phyloP scores from a whole-genome alignment of 768 basidiomycete genomes.

The Phylloporus sp. region DNA sequence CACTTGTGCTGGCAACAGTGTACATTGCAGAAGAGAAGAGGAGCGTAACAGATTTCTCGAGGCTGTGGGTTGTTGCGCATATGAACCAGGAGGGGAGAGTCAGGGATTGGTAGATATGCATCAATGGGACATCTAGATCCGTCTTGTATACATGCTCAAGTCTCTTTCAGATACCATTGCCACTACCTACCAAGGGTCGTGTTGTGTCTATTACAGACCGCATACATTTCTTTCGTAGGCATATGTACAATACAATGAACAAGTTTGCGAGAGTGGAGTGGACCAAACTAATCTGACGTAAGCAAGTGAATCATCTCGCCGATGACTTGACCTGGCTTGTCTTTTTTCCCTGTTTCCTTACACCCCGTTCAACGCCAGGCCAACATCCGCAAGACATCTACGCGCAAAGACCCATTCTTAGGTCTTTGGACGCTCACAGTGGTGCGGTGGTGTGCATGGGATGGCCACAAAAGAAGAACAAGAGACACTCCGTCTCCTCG shows the following conservation, averaged over 20 bases:
- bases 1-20: constrained; percentile 36
- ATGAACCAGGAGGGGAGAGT: constrained; percentile 33
- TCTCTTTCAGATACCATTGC: too few species aligned
- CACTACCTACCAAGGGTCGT: too few species aligned
- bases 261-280: too few species aligned
- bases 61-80: constrained; percentile 43
- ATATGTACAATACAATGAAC: too few species aligned
- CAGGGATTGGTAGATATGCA: not conserved
- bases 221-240: too few species aligned
- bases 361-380: constrained; percentile 6
- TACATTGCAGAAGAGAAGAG: constrained; percentile 39
- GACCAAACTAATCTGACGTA: not conserved
- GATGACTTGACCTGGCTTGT: not conserved
- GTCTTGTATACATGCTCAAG: too few species aligned
- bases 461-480: constrained; percentile 78
- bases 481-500: constrained; percentile 79
- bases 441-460: constrained; percentile 10
- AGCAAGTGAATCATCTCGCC: not conserved
- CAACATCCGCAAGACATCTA: constrained; percentile 1
- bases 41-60: constrained; percentile 43
- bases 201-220: too few species aligned
- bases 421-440: constrained; percentile 2
- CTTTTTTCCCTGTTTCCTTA: not conserved
- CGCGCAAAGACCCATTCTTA: constrained; percentile 6
- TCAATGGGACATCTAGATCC: too few species aligned